Base-by-base conservation (phyloP, 2,329 filamentous ascomycete genomes). In the Trichoderma koningii region DNA sequence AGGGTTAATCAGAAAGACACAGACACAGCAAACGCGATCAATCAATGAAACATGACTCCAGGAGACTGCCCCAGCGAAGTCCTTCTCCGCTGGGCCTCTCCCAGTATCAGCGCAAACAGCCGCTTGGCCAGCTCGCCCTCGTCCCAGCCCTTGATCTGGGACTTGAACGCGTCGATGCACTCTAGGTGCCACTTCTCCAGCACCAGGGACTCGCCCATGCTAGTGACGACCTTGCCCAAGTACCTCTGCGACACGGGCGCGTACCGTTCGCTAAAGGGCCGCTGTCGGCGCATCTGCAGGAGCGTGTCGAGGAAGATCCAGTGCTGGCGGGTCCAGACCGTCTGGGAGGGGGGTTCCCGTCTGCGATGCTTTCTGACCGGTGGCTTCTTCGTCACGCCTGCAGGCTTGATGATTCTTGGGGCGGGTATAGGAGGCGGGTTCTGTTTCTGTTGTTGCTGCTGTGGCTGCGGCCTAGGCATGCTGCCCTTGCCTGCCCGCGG, bases 131-230 rank as follows among this genome's bases (percentile, higher is more conserved):
- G 72, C 12, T 73, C 74, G 7, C 69, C 75, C 68, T 82, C 83
- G 23, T 81, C 79, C 83, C 84, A 87, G 10, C 76, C 78, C 19
- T 79, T 80, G 3, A 84, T 77, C 65, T 81, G 76, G 14, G 71
- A 71, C 64, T 74, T 75, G 69, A 87, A 87, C 3, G 81, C 84
- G 65, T 85, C 81, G 26, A 87, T 79, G 62, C 86, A 79, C 66
- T 87, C 84, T 19, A 87, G 73, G 66, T 87, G 85, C 84, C 84
- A 87, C 64, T 76, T 71, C 73, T 85, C 79, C 19, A 87, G 75
- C 23, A 76, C 67, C 75, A 87, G 76, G 5, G 74, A 73, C 71
- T 80, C 76, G 52, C 79, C 81, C 42, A 81, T 79, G 30, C 81
- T 79, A 26, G 73, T 71, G 64, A 86, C 80, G 28, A 76, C 77